Percentiles rank a stretch among this genome's conserved stretches.
These are phyloP conservation scores for Pseudonectria foliicola DNA, from an alignment of 2,329 filamentous ascomycete genomes.

Conservation along the genomic window DNA sequence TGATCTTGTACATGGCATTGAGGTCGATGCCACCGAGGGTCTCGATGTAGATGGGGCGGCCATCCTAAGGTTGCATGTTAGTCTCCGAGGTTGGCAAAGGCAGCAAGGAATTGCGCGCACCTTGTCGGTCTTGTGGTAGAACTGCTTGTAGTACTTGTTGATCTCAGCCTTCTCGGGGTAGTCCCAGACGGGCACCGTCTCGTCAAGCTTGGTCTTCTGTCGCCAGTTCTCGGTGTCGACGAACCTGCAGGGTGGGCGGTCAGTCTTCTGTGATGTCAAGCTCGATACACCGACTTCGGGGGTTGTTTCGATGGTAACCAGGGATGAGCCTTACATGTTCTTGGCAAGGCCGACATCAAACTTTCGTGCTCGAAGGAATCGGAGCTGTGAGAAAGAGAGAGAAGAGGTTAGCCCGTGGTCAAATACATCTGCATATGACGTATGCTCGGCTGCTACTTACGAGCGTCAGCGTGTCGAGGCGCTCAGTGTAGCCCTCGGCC, in stretches of 20 bases:
- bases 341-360: slow-evolving; percentile 81
- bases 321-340: slow-evolving; percentile 58
- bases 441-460: slow-evolving; percentile 40
- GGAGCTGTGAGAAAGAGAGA: slow-evolving; percentile 50
- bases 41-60: slow-evolving; percentile 95
- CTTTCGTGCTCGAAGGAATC: slow-evolving; percentile 90
- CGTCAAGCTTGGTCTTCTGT: slow-evolving; percentile 75
- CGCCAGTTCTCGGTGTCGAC: slow-evolving; percentile 86
- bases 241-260: slow-evolving; percentile 57
- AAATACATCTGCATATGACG: neutral
- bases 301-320: neutral
- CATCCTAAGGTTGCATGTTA: slow-evolving; percentile 55
- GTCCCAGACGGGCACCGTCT: slow-evolving; percentile 72
- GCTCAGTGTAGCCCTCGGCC: slow-evolving; percentile 70
- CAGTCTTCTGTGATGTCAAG: slow-evolving; percentile 5
- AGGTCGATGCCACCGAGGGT: slow-evolving; percentile 91
- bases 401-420: slow-evolving; percentile 8
- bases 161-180: slow-evolving; percentile 81
- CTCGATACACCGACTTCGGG: neutral
- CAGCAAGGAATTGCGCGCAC: slow-evolving; percentile 31
- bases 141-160: slow-evolving; percentile 92
- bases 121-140: slow-evolving; percentile 96
- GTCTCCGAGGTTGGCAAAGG: slow-evolving; percentile 7
- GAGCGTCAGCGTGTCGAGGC: slow-evolving; percentile 87
- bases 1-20: slow-evolving; percentile 85